Evolutionary conservation across 805 yeast species (phyloP).

Genomic region (Scheffersomyces spartinae): DNA sequence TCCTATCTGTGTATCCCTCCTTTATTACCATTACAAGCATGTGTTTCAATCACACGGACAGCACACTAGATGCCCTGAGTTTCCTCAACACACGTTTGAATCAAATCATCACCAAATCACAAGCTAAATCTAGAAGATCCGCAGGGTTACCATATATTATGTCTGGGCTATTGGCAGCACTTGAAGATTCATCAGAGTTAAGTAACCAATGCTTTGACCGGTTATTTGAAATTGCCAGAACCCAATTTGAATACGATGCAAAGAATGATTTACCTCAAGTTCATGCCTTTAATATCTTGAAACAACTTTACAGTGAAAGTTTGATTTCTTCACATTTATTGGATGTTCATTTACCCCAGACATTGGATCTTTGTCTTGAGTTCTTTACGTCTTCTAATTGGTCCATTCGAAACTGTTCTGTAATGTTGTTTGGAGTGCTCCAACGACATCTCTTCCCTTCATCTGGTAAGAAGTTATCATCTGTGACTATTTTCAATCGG

Average conservation of each 20-base stretch:
- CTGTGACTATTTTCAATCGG: too few species aligned
- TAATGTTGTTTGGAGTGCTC: conserved; percentile 82
- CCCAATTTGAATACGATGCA: conserved; percentile 35
- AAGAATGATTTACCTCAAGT: conserved; percentile 80
- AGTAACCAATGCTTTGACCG: conserved; percentile 38
- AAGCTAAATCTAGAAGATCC: conserved; percentile 75
- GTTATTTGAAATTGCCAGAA: conserved; percentile 43
- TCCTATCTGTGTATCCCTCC: conserved; percentile 78
- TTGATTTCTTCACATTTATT: conserved; percentile 58
- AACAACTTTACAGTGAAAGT: conserved; percentile 63
- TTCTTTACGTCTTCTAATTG: conserved; percentile 60
- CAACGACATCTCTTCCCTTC: too few species aligned
- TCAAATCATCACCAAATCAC: conserved; percentile 40
- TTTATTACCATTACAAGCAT: conserved; percentile 41
- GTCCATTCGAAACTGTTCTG: conserved; percentile 86
- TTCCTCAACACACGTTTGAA: conserved; percentile 15
- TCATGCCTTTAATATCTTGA: conserved; percentile 82
- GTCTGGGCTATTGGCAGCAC: conserved; percentile 58
- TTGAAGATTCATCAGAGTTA: conserved; percentile 18
- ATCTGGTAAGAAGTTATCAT: too few species aligned
- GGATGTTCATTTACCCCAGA: conserved; percentile 39
- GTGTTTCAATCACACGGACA: too few species aligned
- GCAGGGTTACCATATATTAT: conserved; percentile 84
- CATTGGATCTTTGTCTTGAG: conserved; percentile 47
- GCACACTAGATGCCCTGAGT: too few species aligned